These are phyloP conservation scores for Colletotrichum tropicale DNA, from an alignment of 2,329 filamentous ascomycete genomes.

Conservation along the genomic window DNA sequence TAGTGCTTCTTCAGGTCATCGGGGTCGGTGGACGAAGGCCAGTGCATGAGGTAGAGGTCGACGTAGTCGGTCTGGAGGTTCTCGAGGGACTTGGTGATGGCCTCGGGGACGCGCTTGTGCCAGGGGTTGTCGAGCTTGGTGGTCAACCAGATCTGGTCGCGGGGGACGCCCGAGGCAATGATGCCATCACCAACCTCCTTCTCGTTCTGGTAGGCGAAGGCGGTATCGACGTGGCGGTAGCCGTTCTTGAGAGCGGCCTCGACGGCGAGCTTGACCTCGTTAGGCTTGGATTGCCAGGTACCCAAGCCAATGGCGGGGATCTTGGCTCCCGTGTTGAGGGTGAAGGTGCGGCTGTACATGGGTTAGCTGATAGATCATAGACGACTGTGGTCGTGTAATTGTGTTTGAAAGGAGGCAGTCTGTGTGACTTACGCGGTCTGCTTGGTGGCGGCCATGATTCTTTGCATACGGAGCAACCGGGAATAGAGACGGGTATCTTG, in stretches of 20 bases:
- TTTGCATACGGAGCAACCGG: not conserved
- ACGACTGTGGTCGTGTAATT: not conserved
- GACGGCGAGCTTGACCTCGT: slow-evolving; percentile 74
- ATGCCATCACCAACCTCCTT: slow-evolving; percentile 70
- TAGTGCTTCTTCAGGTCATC: slow-evolving; percentile 69
- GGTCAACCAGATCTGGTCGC: slow-evolving; percentile 72
- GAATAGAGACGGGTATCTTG: not conserved
- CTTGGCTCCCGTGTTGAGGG: slow-evolving; percentile 77
- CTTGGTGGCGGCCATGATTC: slow-evolving; percentile 13
- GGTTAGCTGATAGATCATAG: not conserved
- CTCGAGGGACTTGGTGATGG: slow-evolving; percentile 63
- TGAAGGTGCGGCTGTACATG: slow-evolving; percentile 57
- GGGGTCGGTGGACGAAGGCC: slow-evolving; percentile 69
- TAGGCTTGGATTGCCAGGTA: slow-evolving; percentile 77
- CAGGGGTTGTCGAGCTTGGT: slow-evolving; percentile 85
- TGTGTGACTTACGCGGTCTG: slow-evolving; percentile 14
- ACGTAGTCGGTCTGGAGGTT: slow-evolving; percentile 69
- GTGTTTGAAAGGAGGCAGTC: not conserved
- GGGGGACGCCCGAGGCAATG: slow-evolving; percentile 66
- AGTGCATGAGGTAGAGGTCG: slow-evolving; percentile 76
- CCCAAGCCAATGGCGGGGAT: slow-evolving; percentile 80
- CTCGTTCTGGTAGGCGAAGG: slow-evolving; percentile 80
- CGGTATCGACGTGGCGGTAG: slow-evolving; percentile 80
- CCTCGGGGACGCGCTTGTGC: slow-evolving; percentile 72
- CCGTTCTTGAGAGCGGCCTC: slow-evolving; percentile 70